Evolutionary conservation across 2,329 filamentous ascomycete species (phyloP).

Genomic region (Hypoxylon sp.): DNA sequence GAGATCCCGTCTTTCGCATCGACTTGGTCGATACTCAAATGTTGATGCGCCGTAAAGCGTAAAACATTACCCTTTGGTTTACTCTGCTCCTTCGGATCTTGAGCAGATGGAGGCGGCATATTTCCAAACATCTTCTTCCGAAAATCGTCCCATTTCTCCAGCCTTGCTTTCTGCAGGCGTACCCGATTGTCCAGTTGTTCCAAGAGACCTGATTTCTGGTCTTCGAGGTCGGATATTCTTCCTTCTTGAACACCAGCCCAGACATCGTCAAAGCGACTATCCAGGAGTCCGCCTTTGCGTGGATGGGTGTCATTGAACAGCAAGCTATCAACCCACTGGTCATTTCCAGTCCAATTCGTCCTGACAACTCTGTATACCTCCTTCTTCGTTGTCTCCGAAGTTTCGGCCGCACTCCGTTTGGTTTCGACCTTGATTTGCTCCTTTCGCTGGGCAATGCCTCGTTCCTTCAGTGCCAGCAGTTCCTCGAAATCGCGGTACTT

Average conservation of each 20-base stretch:
- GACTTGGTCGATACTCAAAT: slow-evolving; percentile 58
- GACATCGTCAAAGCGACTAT: slow-evolving; percentile 75
- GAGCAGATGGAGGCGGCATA: slow-evolving; percentile 44
- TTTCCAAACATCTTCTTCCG: slow-evolving; percentile 61
- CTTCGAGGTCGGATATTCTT: slow-evolving; percentile 67
- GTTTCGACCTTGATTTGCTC: slow-evolving; percentile 57
- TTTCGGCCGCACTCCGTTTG: slow-evolving; percentile 47
- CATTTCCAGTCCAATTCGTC: slow-evolving; percentile 83
- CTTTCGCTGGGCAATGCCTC: slow-evolving; percentile 66
- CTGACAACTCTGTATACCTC: slow-evolving; percentile 71
- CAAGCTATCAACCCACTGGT: slow-evolving; percentile 78
- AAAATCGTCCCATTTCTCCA: slow-evolving; percentile 82
- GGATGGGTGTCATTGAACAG: slow-evolving; percentile 73
- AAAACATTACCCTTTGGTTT: slow-evolving; percentile 63
- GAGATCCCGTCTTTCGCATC: slow-evolving; percentile 41
- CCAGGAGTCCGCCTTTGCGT: slow-evolving; percentile 72
- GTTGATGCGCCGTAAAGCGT: slow-evolving; percentile 65
- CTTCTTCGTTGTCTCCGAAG: slow-evolving; percentile 58
- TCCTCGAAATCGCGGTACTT: slow-evolving; percentile 74
- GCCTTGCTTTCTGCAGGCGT: slow-evolving; percentile 72
- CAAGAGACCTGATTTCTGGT: slow-evolving; percentile 66
- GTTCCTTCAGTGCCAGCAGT: slow-evolving; percentile 73
- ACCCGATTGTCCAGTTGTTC: slow-evolving; percentile 79
- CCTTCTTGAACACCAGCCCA: slow-evolving; percentile 76
- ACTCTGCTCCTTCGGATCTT: slow-evolving; percentile 41